phyloP scores from a whole-genome alignment of 2,329 filamentous ascomycete genomes.

The Cladosporium sp. region DNA sequence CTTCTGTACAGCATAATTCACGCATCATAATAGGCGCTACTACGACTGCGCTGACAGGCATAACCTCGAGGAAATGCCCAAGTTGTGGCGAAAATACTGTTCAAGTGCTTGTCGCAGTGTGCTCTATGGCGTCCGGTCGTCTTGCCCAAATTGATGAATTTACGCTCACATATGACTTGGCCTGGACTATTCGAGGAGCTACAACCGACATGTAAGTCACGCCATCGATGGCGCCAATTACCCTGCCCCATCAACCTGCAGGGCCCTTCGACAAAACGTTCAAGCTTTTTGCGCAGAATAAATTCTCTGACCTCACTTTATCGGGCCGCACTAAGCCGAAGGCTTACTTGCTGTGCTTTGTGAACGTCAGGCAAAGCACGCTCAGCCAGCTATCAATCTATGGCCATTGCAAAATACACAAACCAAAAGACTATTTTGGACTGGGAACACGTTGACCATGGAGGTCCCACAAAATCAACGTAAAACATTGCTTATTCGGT shows the following conservation, averaged over 20 bases:
- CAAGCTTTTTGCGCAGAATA: background rate
- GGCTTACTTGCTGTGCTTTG: background rate
- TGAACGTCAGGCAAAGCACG: too few relatives aligned
- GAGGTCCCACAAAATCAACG: background rate
- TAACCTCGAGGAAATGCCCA: too few relatives aligned
- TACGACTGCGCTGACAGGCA: too few relatives aligned
- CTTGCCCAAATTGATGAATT: too few relatives aligned
- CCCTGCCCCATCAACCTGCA: background rate
- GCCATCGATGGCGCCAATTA: conserved; percentile 6
- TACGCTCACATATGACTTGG: background rate
- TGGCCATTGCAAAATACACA: too few relatives aligned
- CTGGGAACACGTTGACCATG: background rate
- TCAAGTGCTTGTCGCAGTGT: too few relatives aligned
- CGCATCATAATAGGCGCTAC: too few relatives aligned
- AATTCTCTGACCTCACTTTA: background rate
- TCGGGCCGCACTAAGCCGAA: background rate
- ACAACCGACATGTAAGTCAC: background rate
- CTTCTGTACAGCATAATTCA: too few relatives aligned
- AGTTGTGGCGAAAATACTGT: too few relatives aligned
- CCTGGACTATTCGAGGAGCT: background rate
- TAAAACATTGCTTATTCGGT: background rate
- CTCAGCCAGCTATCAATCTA: too few relatives aligned
- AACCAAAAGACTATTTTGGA: background rate
- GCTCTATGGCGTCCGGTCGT: too few relatives aligned
- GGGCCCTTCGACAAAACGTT: background rate